These are phyloP conservation scores for Apiospora aurea DNA, from an alignment of 2,329 filamentous ascomycete species.

Conservation along the genomic window DNA sequence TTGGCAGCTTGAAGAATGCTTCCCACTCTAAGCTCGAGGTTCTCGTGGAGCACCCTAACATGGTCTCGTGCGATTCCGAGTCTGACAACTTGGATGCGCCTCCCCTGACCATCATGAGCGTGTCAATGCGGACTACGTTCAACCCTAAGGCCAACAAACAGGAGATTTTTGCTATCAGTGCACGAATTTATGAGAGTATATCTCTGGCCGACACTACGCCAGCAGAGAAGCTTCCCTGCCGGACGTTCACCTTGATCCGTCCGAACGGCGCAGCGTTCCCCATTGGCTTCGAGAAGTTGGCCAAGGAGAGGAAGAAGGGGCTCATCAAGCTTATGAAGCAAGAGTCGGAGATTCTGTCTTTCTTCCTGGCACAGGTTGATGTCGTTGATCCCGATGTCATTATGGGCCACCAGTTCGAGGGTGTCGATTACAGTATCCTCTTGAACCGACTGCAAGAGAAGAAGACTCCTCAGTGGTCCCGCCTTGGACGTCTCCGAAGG, in stretches of 20 bases:
- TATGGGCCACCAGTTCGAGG: conserved; percentile 94
- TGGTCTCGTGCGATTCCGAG: conserved; percentile 75
- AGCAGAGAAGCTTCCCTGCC: conserved; percentile 85
- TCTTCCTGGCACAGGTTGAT: conserved; percentile 89
- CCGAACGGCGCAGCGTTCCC: conserved; percentile 81
- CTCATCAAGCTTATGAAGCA: conserved; percentile 82
- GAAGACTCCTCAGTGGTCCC: conserved; percentile 93
- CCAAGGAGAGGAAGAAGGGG: conserved; percentile 74
- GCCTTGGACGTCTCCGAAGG: conserved; percentile 85
- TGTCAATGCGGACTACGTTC: conserved; percentile 86
- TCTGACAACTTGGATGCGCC: conserved; percentile 83
- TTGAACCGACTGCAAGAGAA: conserved; percentile 86
- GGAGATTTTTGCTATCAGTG: conserved; percentile 90
- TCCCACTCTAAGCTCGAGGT: conserved; percentile 98
- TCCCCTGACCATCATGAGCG: conserved; percentile 93
- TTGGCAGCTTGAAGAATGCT: conserved; percentile 83
- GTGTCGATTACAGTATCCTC: conserved; percentile 92
- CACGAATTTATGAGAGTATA: conserved; percentile 90
- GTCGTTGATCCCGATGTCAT: conserved; percentile 92
- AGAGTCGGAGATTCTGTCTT: conserved; percentile 83
- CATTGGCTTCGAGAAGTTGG: conserved; percentile 82
- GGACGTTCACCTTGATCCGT: conserved; percentile 90
- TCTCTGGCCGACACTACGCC: conserved; percentile 86
- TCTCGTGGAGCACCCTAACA: conserved; percentile 78
- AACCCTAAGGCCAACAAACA: conserved; percentile 95